Conservation (phyloP, 768 basidiomycete genomes). For the Rhodotorula toruloides region DNA sequence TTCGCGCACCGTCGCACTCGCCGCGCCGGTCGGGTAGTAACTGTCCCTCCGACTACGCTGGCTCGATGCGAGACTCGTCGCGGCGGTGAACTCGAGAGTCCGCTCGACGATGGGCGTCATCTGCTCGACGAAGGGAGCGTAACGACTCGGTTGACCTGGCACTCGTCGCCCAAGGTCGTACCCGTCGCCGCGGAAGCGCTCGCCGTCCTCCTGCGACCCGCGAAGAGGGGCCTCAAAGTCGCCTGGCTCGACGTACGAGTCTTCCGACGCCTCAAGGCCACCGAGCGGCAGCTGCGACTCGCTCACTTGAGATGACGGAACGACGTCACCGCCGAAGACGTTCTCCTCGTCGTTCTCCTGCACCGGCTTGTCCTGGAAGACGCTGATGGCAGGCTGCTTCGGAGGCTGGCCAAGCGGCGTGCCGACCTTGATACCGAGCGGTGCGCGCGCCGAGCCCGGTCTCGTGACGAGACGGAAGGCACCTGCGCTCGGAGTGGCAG, state of each 20-base stretch:
- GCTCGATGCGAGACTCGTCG: conserved; percentile 6
- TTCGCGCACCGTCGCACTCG: background rate
- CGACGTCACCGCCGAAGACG: background rate
- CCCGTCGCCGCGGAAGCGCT: conserved; percentile 52
- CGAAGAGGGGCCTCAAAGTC: conserved; percentile 16
- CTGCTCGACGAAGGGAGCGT: conserved; percentile 60
- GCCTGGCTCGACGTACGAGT: conserved; percentile 40
- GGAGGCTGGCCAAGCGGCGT: background rate
- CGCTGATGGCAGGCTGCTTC: conserved; percentile 9
- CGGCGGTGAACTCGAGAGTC: conserved; percentile 69
- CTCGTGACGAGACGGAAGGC: conserved; percentile 29
- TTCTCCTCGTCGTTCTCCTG: too few species aligned
- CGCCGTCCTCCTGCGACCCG: background rate
- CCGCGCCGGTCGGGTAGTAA: conserved; percentile 10
- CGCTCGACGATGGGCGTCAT: conserved; percentile 98
- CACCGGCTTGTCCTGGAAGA: background rate
- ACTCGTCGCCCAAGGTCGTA: conserved; percentile 35
- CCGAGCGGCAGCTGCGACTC: too few species aligned
- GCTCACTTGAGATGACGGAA: conserved; percentile 7
- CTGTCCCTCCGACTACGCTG: conserved; percentile 14
- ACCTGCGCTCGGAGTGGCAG: conserved; percentile 4
- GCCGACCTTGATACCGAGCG: conserved; percentile 23
- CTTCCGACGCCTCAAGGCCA: conserved; percentile 23
- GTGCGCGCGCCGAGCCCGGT: conserved; percentile 14
- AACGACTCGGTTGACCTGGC: conserved; percentile 34